Conservation (phyloP, 2,329 filamentous ascomycete species). For the Parascedosporium putredinis region DNA sequence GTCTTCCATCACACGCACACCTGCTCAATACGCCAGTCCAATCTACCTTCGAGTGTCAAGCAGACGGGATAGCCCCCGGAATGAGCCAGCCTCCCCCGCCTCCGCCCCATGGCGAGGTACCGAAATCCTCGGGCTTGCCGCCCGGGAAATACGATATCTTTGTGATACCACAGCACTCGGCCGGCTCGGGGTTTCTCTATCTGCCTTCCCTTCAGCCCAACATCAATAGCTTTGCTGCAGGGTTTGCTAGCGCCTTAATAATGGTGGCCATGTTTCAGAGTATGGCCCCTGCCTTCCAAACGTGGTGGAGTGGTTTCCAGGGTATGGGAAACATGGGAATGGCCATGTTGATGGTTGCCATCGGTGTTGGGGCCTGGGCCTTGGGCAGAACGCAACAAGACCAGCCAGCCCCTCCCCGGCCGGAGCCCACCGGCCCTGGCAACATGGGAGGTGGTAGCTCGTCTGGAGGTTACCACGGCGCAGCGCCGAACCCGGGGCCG, state of each 20-base stretch:
- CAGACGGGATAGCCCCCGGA: background rate
- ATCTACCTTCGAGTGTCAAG: background rate
- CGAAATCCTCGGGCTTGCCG: conserved; percentile 62
- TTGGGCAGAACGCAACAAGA: conserved; percentile 28
- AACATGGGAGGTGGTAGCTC: conserved; percentile 12
- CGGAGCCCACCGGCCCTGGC: conserved; percentile 9
- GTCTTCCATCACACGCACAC: background rate
- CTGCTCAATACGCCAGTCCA: background rate
- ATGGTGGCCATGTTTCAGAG: conserved; percentile 62
- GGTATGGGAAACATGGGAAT: conserved; percentile 65
- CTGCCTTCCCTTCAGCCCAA: conserved; percentile 82
- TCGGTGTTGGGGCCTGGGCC: conserved; percentile 71
- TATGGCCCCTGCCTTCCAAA: conserved; percentile 61
- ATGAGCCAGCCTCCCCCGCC: conserved; percentile 58
- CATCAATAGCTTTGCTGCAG: conserved; percentile 82
- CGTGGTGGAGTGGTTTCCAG: conserved; percentile 63
- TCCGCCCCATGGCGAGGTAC: conserved; percentile 74
- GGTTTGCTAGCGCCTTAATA: conserved; percentile 67
- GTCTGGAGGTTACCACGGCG: conserved; percentile 20
- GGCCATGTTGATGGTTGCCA: conserved; percentile 57
- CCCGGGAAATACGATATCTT: conserved; percentile 95
- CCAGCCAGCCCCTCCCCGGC: conserved; percentile 10
- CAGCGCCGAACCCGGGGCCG: conserved; percentile 20
- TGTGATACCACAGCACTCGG: conserved; percentile 84
- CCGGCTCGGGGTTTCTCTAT: conserved; percentile 84